These are phyloP conservation scores for Volvox reticuliferus DNA, from an alignment of 139 green algal species.

Conservation along the genomic window DNA sequence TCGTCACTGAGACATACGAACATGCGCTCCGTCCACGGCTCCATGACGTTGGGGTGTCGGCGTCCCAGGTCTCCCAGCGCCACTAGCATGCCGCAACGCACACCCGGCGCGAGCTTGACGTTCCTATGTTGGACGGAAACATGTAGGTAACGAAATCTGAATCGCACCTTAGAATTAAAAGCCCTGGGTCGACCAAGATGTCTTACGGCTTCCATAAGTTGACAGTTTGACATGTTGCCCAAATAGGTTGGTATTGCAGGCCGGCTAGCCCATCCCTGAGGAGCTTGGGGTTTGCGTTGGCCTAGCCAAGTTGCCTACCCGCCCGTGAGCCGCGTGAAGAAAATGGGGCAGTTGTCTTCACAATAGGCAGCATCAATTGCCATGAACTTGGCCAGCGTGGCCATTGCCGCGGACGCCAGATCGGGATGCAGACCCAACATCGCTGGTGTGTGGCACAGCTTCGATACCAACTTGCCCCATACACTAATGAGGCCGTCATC, in stretches of 20 bases:
- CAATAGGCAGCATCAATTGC: slow-evolving; percentile 86
- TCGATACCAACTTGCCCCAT: slow-evolving; percentile 69
- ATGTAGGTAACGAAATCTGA: no score
- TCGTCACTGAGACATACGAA: slow-evolving; percentile 77
- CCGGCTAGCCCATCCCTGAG: no score
- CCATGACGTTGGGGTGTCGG: slow-evolving; percentile 93
- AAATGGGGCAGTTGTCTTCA: slow-evolving; percentile 79
- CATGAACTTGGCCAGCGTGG: slow-evolving; percentile 94
- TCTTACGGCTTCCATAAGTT: no score
- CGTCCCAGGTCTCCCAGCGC: slow-evolving; percentile 92
- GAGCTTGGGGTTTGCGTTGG: no score
- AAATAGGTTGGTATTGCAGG: no score
- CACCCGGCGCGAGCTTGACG: slow-evolving; percentile 9
- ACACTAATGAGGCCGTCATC: slow-evolving; percentile 69
- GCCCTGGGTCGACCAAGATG: no score
- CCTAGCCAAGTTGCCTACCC: not conserved
- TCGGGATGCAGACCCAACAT: slow-evolving; percentile 54
- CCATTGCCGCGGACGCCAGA: slow-evolving; percentile 80
- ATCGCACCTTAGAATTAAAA: no score
- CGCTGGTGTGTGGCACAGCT: slow-evolving; percentile 63
- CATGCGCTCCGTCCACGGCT: slow-evolving; percentile 93
- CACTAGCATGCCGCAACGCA: slow-evolving; percentile 86
- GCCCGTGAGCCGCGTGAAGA: slow-evolving; percentile 80
- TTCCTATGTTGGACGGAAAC: slow-evolving; percentile 7
- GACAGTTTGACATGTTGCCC: no score